Percentiles rank a stretch among this genome's conserved stretches.
These are phyloP conservation scores for Euphrasia confusa DNA, from an alignment of 257 asterid species.

Conservation along the genomic window DNA sequence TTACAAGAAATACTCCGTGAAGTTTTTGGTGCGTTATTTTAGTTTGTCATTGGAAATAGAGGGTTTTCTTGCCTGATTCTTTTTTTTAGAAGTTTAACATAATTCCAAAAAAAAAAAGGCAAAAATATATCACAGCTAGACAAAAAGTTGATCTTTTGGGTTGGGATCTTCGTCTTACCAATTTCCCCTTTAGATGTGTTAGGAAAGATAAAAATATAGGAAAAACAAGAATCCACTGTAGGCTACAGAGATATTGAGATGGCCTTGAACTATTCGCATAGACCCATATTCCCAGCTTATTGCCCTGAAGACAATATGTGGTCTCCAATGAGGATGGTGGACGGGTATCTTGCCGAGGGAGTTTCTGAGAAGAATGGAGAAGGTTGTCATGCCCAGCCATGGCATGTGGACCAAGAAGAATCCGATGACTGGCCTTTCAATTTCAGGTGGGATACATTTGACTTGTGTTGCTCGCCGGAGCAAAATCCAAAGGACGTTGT, in stretches of 20 bases:
- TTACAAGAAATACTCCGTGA: conserved; percentile 67
- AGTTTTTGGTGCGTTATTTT: conserved; percentile 81
- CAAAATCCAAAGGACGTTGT: conserved; percentile 41
- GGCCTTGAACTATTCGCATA: conserved; percentile 86
- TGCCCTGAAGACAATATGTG: conserved; percentile 56
- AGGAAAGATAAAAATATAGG: background rate
- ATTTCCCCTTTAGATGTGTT: background rate
- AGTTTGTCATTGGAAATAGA: conserved; percentile 32
- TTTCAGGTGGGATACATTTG: conserved; percentile 36
- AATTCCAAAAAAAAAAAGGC: too few species aligned
- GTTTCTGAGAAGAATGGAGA: conserved; percentile 51
- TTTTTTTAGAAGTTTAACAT: background rate
- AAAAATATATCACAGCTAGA: too few species aligned
- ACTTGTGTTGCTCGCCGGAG: conserved; percentile 38
- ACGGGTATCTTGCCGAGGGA: conserved; percentile 64
- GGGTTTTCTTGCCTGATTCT: background rate
- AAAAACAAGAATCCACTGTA: conserved; percentile 19
- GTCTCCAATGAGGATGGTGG: conserved; percentile 58
- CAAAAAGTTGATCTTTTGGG: background rate
- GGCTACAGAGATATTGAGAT: conserved; percentile 49
- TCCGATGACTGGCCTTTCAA: conserved; percentile 34
- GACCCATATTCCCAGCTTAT: conserved; percentile 49
- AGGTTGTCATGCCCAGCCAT: conserved; percentile 32
- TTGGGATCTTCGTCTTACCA: conserved; percentile 12
- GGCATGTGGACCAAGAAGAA: conserved; percentile 39